Base-by-base conservation (phyloP, 1,139 yeast genomes). In the Suhomyces panamericanus region DNA sequence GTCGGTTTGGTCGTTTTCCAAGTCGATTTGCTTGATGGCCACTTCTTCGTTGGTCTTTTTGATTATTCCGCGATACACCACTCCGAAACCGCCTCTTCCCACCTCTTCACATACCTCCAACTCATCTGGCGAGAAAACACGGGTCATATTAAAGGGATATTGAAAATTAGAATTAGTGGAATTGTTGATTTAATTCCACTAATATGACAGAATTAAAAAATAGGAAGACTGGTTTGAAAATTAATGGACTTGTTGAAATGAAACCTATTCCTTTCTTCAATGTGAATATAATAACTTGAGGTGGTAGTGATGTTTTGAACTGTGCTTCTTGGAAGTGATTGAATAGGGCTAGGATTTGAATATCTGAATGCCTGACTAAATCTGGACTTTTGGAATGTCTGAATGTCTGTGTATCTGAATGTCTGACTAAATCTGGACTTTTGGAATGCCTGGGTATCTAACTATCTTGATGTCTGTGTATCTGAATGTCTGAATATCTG, bases 21-120 rank as follows among this genome's bases (percentile, higher is more conserved):
- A 69, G 55, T 89, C 96, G 43, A 89, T 85, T 60, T 85, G 87
- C 54, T 81, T 82, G 44, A 83, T 75, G 11, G 88, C 88, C 30
- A 85, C 88, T 43, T 75, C 79, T 42, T 66, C 61, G 42, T 71
- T 68, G 1, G 79, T 69, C 3, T 72, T 64, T 42, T 71, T 73
- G 53, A 86, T 81, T 9, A 80, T 60, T 0, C 93, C 96, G 40
- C 85, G 71, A 65, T 85, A 89, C 1, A 89, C 96, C 1, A 85
- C 87, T 0, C 96, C 96, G 63, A 88, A 89, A 4, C 93, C 91
- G 0, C 96, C 96, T 45, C 87, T 70, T 2, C 96, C 96, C 1
- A 89, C 82, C 60, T 87, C 91, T 52, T 85, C 91, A 51, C 77
- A 77, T 4, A 89, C 76, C 39, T 80, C 77, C 22, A 75, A 56